Percentiles rank a stretch among this genome's conserved stretches.
phyloP scores from a whole-genome alignment of 371 early-diverging fungal species.

The Rhizopus microsporus region DNA sequence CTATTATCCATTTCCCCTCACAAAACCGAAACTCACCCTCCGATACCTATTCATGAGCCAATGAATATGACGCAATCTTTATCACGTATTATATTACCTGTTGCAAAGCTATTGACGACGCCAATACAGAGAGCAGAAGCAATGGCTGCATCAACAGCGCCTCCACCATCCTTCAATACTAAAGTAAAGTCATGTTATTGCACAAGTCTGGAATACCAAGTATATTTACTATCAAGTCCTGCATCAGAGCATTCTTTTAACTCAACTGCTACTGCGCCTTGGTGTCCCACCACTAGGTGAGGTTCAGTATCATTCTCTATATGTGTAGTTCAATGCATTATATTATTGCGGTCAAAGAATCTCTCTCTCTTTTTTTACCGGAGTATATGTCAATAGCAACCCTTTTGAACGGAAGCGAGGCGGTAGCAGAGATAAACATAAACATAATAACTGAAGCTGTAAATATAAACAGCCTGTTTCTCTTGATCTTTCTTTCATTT shows the following conservation, averaged over 20 bases:
- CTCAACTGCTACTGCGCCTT: constrained; percentile 87
- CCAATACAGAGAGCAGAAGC: constrained; percentile 94
- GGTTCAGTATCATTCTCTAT: not conserved
- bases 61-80: constrained; percentile 24
- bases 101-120: constrained; percentile 89
- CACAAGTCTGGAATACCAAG: not conserved
- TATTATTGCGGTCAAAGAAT: no score
- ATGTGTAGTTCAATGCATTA: no score
- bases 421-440: no score
- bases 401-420: no score
- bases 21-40: constrained; percentile 17
- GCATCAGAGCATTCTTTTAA: constrained; percentile 76
- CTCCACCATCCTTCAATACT: constrained; percentile 90
- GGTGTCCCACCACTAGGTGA: constrained; percentile 33
- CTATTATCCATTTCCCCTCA: not conserved
- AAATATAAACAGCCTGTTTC: no score
- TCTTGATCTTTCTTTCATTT: no score
- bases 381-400: no score
- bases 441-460: no score
- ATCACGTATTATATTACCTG: constrained; percentile 68
- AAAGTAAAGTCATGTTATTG: not conserved
- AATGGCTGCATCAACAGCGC: constrained; percentile 96
- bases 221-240: constrained; percentile 71
- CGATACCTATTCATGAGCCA: constrained; percentile 28
- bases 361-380: no score